Evolutionary conservation across 2,329 filamentous ascomycete genomes (phyloP).

Genomic region (Cercospora janseana): DNA sequence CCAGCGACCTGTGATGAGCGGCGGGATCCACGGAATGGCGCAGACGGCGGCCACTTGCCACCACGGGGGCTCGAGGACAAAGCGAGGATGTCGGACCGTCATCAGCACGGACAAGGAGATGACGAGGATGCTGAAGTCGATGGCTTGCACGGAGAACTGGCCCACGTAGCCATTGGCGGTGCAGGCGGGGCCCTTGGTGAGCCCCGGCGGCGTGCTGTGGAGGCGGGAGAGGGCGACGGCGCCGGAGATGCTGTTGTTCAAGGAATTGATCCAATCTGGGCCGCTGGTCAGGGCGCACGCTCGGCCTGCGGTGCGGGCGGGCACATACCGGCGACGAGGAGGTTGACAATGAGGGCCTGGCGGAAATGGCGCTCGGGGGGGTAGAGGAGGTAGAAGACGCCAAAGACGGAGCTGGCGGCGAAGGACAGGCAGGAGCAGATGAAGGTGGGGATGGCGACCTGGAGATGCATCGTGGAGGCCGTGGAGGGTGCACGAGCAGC

Average conservation of each 20-base stretch:
- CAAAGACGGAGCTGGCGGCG: slow-evolving; percentile 21
- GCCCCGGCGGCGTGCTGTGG: slow-evolving; percentile 16
- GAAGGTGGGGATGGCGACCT: slow-evolving; percentile 25
- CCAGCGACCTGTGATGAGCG: slow-evolving; percentile 39
- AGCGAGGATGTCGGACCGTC: slow-evolving; percentile 41
- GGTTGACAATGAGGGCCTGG: slow-evolving; percentile 27
- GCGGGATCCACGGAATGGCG: slow-evolving; percentile 43
- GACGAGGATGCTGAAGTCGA: slow-evolving; percentile 45
- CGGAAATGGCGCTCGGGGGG: slow-evolving; percentile 27
- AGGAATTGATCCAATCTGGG: slow-evolving; percentile 45
- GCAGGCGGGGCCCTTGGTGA: slow-evolving; percentile 39
- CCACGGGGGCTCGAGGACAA: slow-evolving; percentile 33
- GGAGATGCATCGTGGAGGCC: slow-evolving; percentile 16
- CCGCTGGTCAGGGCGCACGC: slow-evolving; percentile 28
- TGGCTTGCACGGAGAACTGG: slow-evolving; percentile 47
- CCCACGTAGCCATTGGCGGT: slow-evolving; percentile 47
- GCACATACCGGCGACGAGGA: slow-evolving; percentile 22
- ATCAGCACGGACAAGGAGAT: slow-evolving; percentile 47
- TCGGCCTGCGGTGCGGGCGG: neutral
- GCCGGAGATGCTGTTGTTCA: slow-evolving; percentile 47
- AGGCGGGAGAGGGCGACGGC: slow-evolving; percentile 36
- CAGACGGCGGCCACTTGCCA: slow-evolving; percentile 39
- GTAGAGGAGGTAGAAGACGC: slow-evolving; percentile 21
- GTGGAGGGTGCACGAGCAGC: neutral
- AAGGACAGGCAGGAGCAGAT: slow-evolving; percentile 24